Base-by-base conservation (phyloP, 2,329 filamentous ascomycete species). In the Ophiostoma himal-ulmi region DNA sequence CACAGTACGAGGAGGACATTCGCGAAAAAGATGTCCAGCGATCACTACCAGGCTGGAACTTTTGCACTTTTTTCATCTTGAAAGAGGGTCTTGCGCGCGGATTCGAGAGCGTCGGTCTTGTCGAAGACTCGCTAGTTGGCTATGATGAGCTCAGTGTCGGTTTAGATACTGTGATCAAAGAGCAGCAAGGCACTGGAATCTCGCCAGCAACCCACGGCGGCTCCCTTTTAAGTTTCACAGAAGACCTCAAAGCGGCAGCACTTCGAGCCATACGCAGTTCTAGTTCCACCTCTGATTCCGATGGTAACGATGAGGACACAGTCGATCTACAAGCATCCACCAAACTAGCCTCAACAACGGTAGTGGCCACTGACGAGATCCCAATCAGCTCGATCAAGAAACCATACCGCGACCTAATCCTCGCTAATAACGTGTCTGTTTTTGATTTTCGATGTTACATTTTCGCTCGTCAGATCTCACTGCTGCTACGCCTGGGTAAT, bases 51-150 rank as follows among this genome's bases (percentile, higher is more conserved):
- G 95, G 95, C 0, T 99, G 95, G 95, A 99, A 99, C 77, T 99
- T 99, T 78, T 98, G 95, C 80, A 99, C 95, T 0, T 99, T 99
- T 78, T 99, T 99, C 78, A 94, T 99, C 20, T 84, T 99, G 10
- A 99, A 99, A 77, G 95, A 99, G 79, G 95, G 95, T 0, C 82
- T 99, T 48, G 94, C 95, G 1, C 87, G 92, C 74, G 96, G 94
- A 0, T 97, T 99, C 75, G 96, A 99, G 79, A 98, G 92, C 77
- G 94, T 98, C 3, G 96, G 96, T 0, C 83, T 99, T 11, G 92
- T 97, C 10, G 95, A 99, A 77, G 95, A 99, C 83, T 94, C 95
- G 3, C 82, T 99, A 54, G 91, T 95, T 5, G 93, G 93, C 17
- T 99, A 99, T 75, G 95, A 98, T 78, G 94, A 99, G 81, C 87